These are phyloP conservation scores for Puccinia sorghi DNA, from an alignment of 1,284 basidiomycete species.

Conservation along the genomic window DNA sequence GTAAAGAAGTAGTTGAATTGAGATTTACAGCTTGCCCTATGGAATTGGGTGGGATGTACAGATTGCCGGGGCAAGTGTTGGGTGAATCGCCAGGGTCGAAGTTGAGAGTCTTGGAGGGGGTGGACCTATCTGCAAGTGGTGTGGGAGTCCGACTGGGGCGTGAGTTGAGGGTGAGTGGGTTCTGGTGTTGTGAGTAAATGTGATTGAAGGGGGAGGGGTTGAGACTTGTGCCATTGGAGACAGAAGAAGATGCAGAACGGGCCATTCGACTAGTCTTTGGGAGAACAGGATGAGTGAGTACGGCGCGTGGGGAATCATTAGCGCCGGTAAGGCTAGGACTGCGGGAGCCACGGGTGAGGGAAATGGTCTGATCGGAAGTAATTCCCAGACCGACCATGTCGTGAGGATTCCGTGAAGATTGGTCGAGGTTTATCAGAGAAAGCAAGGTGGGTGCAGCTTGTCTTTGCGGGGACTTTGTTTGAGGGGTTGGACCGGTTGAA, in stretches of 20 bases:
- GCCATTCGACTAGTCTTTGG: neutral
- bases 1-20: neutral
- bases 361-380: conserved; percentile 57
- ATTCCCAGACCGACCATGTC: conserved; percentile 51
- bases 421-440: conserved; percentile 36
- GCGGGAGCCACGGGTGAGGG: conserved; percentile 5
- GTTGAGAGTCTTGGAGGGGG: neutral
- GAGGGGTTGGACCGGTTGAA: neutral
- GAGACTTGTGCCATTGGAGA: conserved; percentile 5
- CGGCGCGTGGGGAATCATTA: neutral
- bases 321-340: conserved; percentile 17
- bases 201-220: conserved; percentile 17
- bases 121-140: neutral
- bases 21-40: conserved; percentile 2
- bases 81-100: conserved; percentile 3
- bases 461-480: neutral
- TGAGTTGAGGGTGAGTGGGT: neutral
- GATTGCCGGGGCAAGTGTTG: neutral
- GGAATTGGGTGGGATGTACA: neutral
- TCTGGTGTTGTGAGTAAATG: conserved; percentile 24
- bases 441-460: conserved; percentile 24
- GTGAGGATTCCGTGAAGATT: conserved; percentile 59
- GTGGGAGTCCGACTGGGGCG: conserved; percentile 3
- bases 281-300: neutral
- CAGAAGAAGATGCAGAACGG: conserved; percentile 30